These are phyloP conservation scores for Emmonsia crescens DNA, from an alignment of 2,329 filamentous ascomycete species.

Conservation along the genomic window DNA sequence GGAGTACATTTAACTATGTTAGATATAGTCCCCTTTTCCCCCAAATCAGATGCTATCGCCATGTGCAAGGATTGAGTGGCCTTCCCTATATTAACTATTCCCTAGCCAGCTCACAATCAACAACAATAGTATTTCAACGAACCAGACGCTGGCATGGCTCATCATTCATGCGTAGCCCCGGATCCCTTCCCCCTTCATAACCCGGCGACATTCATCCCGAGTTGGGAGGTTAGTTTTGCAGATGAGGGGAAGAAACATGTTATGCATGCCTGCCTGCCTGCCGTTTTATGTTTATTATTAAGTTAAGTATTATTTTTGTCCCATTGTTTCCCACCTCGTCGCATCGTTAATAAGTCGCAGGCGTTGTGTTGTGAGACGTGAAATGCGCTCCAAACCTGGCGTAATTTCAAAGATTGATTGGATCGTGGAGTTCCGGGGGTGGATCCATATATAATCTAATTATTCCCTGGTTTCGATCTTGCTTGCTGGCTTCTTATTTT, in stretches of 20 bases:
- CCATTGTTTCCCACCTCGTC: neutral
- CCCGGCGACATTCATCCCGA: neutral
- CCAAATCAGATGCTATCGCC: conserved; percentile 3
- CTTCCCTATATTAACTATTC: neutral
- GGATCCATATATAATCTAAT: neutral
- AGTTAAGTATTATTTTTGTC: neutral
- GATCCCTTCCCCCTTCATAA: neutral
- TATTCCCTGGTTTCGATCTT: neutral
- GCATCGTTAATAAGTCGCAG: neutral
- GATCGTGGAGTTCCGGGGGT: neutral
- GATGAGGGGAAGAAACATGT: neutral
- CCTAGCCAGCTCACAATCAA: neutral
- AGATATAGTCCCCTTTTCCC: neutral
- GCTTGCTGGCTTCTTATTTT: neutral
- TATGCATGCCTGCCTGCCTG: too few species aligned
- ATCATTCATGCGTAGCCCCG: neutral
- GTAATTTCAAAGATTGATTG: neutral
- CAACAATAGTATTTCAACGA: neutral
- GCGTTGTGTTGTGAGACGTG: neutral
- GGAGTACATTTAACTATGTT: neutral
- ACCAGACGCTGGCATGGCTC: neutral
- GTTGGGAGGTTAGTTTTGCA: neutral
- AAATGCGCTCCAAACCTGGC: neutral
- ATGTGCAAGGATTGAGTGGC: conserved; percentile 1
- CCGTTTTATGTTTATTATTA: neutral